Evolutionary conservation across 73 alveolate species (phyloP).

Genomic region (Breviolum minutum): DNA sequence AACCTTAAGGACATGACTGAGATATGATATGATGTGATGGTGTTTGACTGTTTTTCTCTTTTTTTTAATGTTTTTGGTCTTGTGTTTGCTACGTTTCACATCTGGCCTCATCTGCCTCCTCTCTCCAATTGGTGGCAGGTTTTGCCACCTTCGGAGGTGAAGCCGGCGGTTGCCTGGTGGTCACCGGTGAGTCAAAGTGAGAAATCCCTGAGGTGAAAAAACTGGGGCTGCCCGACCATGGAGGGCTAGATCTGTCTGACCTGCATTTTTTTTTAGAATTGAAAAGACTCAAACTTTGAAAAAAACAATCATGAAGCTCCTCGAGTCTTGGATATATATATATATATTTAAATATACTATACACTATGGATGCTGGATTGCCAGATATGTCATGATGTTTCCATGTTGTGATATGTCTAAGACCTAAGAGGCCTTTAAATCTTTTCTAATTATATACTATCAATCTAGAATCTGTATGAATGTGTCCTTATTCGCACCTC

Average conservation of each 20-base stretch:
- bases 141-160: conserved; percentile 61
- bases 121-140: conserved; percentile 50
- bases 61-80: too few species aligned
- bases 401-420: too few species aligned
- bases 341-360: too few species aligned
- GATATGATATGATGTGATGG: too few species aligned
- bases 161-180: not conserved
- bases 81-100: too few species aligned
- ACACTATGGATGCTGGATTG: too few species aligned
- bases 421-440: too few species aligned
- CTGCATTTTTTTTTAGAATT: not conserved
- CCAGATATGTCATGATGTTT: too few species aligned
- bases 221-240: not conserved
- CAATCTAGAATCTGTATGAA: not conserved
- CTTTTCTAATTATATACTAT: not conserved
- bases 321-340: too few species aligned
- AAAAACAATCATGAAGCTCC: not conserved
- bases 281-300: not conserved
- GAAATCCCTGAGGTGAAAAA: not conserved
- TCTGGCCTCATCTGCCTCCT: conserved; percentile 14
- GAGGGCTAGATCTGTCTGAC: conserved; percentile 38
- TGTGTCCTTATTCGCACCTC: not conserved
- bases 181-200: not conserved
- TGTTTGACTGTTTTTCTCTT: too few species aligned
- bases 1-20: too few species aligned